Base-by-base conservation (phyloP, 352 stramenopile species). In the Phytophthora pini region DNA sequence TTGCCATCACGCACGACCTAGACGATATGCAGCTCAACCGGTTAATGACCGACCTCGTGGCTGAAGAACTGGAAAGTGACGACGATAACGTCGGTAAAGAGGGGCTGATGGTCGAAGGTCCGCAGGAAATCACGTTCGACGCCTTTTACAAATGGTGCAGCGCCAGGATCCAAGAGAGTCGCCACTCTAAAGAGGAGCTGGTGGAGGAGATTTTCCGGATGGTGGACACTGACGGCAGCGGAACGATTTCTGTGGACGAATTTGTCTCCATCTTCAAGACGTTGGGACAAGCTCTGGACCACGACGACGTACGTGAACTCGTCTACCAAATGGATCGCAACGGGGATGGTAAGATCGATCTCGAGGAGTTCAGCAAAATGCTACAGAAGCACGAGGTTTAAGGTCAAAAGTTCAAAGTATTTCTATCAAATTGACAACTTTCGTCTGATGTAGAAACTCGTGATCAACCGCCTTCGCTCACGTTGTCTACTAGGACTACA, bases 321-420 rank as follows among this genome's bases (percentile, higher is more conserved):
- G 77, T 92, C 5, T 92, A 89, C 32, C 77, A 90, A 43, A 90
- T 89, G 80, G 81, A 90, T 45, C 77, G 79, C 43, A 92, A 90
- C 61, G 75, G 86, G 51, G 84, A 89, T 51, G 79, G 79, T 47
- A 90, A 90, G 70, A 92, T 92, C 57, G 81, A 92, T 51, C 52
- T 90, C 5, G 79, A 90, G 27, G 83, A 92, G 40, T 92, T 92
- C 55, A 61, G 56, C 55, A 87, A 83, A 45, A 92, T 92, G 81
- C 65, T 92, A 5, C 77, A 87, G 22, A 92, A 90, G 66, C 79
- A 90, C 54, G 83, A 89, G 50, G 79, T 92, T 26, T 87, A 84
- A 45, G 6, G 38, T 43, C 9, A 36, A 36, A 36, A 36, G 31
- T 36, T 13, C n/a, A 20, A 2, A 20, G 5, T 43, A 10, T 43